Conservation (phyloP, 495 filamentous ascomycete species). For the Aspergillus sclerotioniger region DNA sequence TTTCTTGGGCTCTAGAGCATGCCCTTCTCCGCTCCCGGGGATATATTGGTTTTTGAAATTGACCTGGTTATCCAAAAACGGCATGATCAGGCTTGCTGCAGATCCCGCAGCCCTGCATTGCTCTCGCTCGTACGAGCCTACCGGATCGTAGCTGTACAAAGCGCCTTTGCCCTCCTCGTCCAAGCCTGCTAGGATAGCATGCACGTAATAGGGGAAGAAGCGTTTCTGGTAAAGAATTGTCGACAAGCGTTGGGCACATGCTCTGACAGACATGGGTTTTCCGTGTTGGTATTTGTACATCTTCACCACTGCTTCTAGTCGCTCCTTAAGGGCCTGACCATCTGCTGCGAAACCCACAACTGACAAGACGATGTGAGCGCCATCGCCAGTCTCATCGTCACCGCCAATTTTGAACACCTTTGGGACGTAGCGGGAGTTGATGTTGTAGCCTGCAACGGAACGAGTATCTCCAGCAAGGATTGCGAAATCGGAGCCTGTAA, state of each 20-base stretch:
- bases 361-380: constrained; percentile 80
- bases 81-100: constrained; percentile 97
- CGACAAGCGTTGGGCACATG: constrained; percentile 86
- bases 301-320: constrained; percentile 86
- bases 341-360: constrained; percentile 96
- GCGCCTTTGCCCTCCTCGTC: constrained; percentile 95
- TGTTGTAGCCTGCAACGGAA: constrained; percentile 93
- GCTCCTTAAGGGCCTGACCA: constrained; percentile 84
- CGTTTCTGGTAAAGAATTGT: constrained; percentile 95
- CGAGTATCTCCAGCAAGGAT: constrained; percentile 97
- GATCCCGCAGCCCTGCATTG: constrained; percentile 93
- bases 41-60: constrained; percentile 99
- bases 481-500: constrained; percentile 87
- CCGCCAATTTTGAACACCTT: constrained; percentile 97
- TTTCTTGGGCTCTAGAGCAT: constrained; percentile 64
- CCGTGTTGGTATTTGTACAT: constrained; percentile 97
- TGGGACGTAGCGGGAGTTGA: constrained; percentile 89
- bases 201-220: constrained; percentile 97
- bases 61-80: constrained; percentile 98
- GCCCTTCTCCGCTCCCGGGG: constrained; percentile 81
- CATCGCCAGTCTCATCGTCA: constrained; percentile 76
- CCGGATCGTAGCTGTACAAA: constrained; percentile 95
- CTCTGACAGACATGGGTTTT: constrained; percentile 86
- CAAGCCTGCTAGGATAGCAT: constrained; percentile 87
- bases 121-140: constrained; percentile 94